A percentile compares a stretch with the other conserved stretches of the same genome.
phyloP scores from a whole-genome alignment of 2,329 filamentous ascomycete genomes.

The Aspergillus spinulosporus region DNA sequence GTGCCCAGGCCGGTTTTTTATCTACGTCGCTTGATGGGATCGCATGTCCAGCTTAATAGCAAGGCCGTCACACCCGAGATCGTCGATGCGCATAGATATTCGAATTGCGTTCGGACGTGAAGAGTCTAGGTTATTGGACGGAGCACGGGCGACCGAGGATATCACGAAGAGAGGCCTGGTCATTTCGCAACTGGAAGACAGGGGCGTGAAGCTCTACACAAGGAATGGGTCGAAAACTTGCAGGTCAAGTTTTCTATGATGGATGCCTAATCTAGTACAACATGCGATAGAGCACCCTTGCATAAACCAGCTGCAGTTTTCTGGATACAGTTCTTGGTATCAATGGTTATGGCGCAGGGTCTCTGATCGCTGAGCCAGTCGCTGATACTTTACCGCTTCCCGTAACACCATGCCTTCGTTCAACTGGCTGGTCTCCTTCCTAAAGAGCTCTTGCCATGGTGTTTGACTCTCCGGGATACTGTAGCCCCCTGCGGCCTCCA shows the following conservation, averaged over 20 bases:
- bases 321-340: neutral
- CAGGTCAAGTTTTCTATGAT: neutral
- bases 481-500: constrained; percentile 44
- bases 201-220: neutral
- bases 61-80: neutral
- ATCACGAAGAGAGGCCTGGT: neutral
- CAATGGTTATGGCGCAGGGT: constrained; percentile 50
- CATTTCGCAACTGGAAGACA: neutral
- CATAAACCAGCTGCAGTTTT: neutral
- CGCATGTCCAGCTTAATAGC: too few species aligned
- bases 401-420: constrained; percentile 52
- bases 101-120: neutral
- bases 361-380: constrained; percentile 46
- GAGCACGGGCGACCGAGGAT: constrained; percentile 4
- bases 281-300: neutral
- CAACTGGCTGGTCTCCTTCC: constrained; percentile 48
- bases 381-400: constrained; percentile 49
- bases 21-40: neutral
- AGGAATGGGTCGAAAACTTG: neutral
- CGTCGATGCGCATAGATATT: neutral
- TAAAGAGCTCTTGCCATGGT: constrained; percentile 55
- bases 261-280: constrained; percentile 2
- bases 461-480: constrained; percentile 46
- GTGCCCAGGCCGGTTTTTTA: constrained; percentile 14
- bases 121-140: neutral